Base-by-base conservation (phyloP, 495 filamentous ascomycete species). In the Penicillium silybi region DNA sequence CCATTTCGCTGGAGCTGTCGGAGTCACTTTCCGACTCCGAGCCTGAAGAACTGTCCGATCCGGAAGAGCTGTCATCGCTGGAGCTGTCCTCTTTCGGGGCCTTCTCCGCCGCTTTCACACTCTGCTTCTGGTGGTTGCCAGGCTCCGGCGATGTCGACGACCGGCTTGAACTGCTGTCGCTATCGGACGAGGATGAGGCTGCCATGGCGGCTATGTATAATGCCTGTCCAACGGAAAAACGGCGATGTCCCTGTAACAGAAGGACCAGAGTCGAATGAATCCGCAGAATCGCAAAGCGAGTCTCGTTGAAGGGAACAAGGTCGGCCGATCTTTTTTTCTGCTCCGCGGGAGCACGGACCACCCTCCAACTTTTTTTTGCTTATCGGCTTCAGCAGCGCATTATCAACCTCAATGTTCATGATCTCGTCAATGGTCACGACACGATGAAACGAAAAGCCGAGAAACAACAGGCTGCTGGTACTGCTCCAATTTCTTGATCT, bases 271-370 rank as follows among this genome's bases (percentile, higher is more conserved):
- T 3, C 18, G 17, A 48, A 27, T 46, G 19, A 48, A 27, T 32
- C 29, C 13, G 37, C 25, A 37, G 49, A 23, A 43, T 48, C 46
- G 34, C 35, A 39, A 49, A 27, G 19, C 27, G 26, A 44, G 27
- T 50, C 34, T 18, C 51, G 49, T 58, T 61, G 48, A 53, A 50
- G 39, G 51, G 43, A 37, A 52, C 44, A 42, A 54, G 19, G 39
- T 48, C 44, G 50, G 61, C 62, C 62, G 56, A 62, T 61, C 67
- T 72, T 73, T 70, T 72, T 39, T 66, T 49, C n/a, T 71, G 61
- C 67, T 74, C 71, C 68, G 69, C 71, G 66, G 59, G 65, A 60
- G 72, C 72, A 75, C 72, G 62, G 72, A 67, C 72, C 72, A 73
- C 61, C 50, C 20, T 57, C 54, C 61, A 63, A 62, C 60, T 62